Conservation (phyloP, 371 early-diverging fungal genomes). For the Rhizomucor pusillus region DNA sequence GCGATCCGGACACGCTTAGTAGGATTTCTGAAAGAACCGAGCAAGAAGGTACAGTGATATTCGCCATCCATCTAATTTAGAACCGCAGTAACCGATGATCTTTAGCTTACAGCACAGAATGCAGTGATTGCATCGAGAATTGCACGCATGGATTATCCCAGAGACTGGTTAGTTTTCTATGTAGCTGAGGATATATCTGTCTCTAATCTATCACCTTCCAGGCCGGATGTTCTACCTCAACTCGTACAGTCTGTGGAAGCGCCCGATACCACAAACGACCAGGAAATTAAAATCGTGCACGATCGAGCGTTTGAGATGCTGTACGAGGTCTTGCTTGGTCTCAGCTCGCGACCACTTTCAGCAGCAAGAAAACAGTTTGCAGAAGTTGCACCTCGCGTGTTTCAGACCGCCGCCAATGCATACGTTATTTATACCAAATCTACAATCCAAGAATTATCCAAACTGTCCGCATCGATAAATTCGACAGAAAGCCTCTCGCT, state of each 20-base stretch:
- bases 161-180: constrained; percentile 61
- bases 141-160: constrained; percentile 78
- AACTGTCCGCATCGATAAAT: neutral
- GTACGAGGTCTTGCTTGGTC: constrained; percentile 74
- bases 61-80: neutral
- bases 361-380: constrained; percentile 66
- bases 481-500: constrained; percentile 5
- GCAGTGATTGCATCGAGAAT: constrained; percentile 76
- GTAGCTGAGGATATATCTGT: neutral
- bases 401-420: constrained; percentile 56
- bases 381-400: constrained; percentile 63
- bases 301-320: constrained; percentile 74
- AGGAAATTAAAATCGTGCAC: constrained; percentile 50
- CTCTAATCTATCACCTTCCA: constrained; percentile 14
- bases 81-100: neutral
- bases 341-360: constrained; percentile 75
- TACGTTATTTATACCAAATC: constrained; percentile 56
- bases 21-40: constrained; percentile 64
- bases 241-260: constrained; percentile 64
- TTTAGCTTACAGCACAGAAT: constrained; percentile 70
- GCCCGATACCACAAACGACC: constrained; percentile 29
- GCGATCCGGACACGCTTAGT: constrained; percentile 60
- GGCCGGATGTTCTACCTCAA: constrained; percentile 70
- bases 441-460: constrained; percentile 13
- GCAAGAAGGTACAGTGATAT: constrained; percentile 53